These are phyloP conservation scores for Phyllosticta citrichinensis DNA, from an alignment of 2,329 filamentous ascomycete species.

Conservation along the genomic window DNA sequence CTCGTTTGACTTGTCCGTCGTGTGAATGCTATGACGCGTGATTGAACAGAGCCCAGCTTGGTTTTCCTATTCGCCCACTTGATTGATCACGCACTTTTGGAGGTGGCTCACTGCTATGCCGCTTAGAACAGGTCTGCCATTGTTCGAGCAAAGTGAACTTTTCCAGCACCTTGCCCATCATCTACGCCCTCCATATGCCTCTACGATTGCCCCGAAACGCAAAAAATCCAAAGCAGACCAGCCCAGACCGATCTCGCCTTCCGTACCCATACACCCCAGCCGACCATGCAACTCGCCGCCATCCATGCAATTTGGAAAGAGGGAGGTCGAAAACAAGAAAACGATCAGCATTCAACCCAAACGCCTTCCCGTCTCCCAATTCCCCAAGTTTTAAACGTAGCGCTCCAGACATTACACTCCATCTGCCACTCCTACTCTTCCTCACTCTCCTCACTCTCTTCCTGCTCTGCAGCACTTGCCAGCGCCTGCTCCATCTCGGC, in stretches of 20 bases:
- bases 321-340: neutral
- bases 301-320: neutral
- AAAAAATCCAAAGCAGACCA: too few species aligned
- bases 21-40: neutral
- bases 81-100: too few species aligned
- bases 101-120: too few species aligned
- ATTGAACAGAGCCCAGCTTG: too few species aligned
- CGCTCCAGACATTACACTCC: neutral
- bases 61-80: too few species aligned
- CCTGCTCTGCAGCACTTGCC: constrained; percentile 18
- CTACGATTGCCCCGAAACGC: too few species aligned
- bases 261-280: neutral
- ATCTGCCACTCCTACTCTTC: constrained; percentile 29
- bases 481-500: constrained; percentile 33
- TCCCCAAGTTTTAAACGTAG: neutral
- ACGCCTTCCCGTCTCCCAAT: neutral
- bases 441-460: constrained; percentile 31
- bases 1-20: neutral
- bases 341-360: neutral
- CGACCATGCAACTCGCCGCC: neutral
- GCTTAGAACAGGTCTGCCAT: too few species aligned
- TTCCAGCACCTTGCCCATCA: too few species aligned
- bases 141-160: too few species aligned
- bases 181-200: too few species aligned
- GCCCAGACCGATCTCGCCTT: neutral